phyloP scores from a whole-genome alignment of 371 early-diverging fungal species.

The Mortierella sp. region DNA sequence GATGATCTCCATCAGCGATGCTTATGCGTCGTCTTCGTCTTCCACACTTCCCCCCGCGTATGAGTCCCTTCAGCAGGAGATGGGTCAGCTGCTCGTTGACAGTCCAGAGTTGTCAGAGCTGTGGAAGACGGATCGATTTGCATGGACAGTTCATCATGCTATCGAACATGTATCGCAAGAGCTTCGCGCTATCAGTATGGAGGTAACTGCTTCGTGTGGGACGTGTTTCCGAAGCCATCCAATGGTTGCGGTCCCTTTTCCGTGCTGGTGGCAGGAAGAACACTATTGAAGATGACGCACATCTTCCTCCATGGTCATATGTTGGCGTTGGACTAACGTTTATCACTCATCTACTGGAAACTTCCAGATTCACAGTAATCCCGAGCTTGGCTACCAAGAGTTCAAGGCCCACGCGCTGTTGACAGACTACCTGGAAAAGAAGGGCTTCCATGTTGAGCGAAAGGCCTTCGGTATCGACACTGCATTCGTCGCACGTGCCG shows the following conservation, averaged over 20 bases:
- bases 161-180: conserved; percentile 57
- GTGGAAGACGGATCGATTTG: conserved; percentile 40
- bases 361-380: conserved; percentile 52
- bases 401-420: conserved; percentile 52
- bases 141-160: conserved; percentile 52
- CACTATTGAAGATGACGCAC: too few relatives aligned
- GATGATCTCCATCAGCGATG: background rate
- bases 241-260: background rate
- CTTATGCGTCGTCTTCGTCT: background rate
- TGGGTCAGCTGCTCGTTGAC: conserved; percentile 15
- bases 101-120: conserved; percentile 9
- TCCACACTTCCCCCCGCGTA: conserved; percentile 27
- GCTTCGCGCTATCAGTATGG: conserved; percentile 57
- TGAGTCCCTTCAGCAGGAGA: conserved; percentile 21
- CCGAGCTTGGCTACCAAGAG: conserved; percentile 56
- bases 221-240: background rate
- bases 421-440: conserved; percentile 52
- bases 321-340: too few relatives aligned
- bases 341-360: too few relatives aligned
- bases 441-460: conserved; percentile 55
- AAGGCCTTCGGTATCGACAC: conserved; percentile 54
- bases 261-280: too few relatives aligned
- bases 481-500: conserved; percentile 56
- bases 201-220: conserved; percentile 33
- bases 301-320: too few relatives aligned